Conservation (phyloP, 2,329 filamentous ascomycete species). For the Didymella lethalis region DNA sequence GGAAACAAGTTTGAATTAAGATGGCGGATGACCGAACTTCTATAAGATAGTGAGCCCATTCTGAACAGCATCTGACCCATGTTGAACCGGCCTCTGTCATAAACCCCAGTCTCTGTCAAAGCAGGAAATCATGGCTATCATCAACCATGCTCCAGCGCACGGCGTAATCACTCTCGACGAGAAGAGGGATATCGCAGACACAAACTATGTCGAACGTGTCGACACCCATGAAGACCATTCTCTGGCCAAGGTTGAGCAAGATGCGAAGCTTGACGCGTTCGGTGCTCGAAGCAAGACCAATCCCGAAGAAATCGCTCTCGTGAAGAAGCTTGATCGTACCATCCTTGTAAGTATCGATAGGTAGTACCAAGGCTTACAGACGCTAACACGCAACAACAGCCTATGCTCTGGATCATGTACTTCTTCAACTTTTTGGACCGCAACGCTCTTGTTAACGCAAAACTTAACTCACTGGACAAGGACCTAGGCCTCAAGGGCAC, state of each 20-base stretch:
- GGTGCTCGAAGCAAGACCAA: slow-evolving; percentile 44
- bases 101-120: neutral
- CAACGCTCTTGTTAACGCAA: slow-evolving; percentile 72
- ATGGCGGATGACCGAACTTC: neutral
- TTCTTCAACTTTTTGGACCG: slow-evolving; percentile 58
- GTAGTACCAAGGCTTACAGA: neutral
- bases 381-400: slow-evolving; percentile 31
- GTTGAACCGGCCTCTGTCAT: neutral
- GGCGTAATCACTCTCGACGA: neutral
- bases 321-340: slow-evolving; percentile 44
- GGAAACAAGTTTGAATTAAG: neutral
- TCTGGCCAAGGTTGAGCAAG: slow-evolving; percentile 22
- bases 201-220: slow-evolving; percentile 14
- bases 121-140: slow-evolving; percentile 1
- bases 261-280: slow-evolving; percentile 38
- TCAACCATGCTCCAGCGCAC: neutral
- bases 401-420: slow-evolving; percentile 55
- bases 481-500: slow-evolving; percentile 53
- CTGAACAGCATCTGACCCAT: neutral
- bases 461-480: slow-evolving; percentile 67
- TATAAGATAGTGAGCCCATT: slow-evolving; percentile 5
- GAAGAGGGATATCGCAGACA: slow-evolving; percentile 5
- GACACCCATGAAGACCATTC: slow-evolving; percentile 16
- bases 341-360: slow-evolving; percentile 34
- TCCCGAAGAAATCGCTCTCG: slow-evolving; percentile 43